Percentiles rank a stretch among this genome's conserved stretches.
These are phyloP conservation scores for Penicillium sclerotiorum DNA, from an alignment of 2,329 filamentous ascomycete genomes.

Conservation along the genomic window DNA sequence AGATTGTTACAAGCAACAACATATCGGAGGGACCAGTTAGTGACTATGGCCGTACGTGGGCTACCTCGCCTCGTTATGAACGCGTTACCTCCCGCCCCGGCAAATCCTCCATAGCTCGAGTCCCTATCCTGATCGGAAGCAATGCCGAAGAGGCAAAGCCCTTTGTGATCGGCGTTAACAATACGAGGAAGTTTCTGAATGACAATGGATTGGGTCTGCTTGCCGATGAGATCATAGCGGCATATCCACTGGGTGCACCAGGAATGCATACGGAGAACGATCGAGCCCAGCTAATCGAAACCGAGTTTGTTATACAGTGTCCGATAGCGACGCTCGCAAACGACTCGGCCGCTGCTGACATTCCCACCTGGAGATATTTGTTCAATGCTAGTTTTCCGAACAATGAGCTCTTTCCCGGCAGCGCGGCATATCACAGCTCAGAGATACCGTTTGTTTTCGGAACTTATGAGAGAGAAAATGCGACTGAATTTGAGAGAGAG, in stretches of 20 bases:
- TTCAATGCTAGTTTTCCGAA: conserved; percentile 35
- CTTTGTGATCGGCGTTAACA: conserved; percentile 17
- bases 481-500: conserved; percentile 20
- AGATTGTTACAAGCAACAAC: conserved; percentile 17
- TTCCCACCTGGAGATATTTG: conserved; percentile 32
- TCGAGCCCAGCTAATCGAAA: conserved; percentile 19
- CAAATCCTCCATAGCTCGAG: conserved; percentile 17
- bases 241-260: conserved; percentile 17
- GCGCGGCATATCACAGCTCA: conserved; percentile 36
- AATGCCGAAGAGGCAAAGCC: conserved; percentile 28
- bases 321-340: conserved; percentile 19
- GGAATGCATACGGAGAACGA: conserved; percentile 14
- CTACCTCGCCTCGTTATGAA: conserved; percentile 31
- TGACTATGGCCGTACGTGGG: conserved; percentile 42
- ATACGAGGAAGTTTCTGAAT: conserved; percentile 5
- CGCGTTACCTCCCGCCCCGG: conserved; percentile 8
- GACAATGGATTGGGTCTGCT: conserved; percentile 1
- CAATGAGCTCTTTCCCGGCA: conserved; percentile 14
- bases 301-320: conserved; percentile 26
- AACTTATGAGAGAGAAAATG: conserved; percentile 25
- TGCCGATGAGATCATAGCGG: conserved; percentile 4
- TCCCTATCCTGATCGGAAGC: conserved; percentile 30
- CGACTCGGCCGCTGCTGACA: conserved; percentile 13
- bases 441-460: conserved; percentile 37
- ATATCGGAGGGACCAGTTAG: conserved; percentile 17